A percentile compares a stretch with the other conserved stretches of the same genome.
phyloP scores from a whole-genome alignment of 257 asterid genomes.

The Solanum chmielewskii region DNA sequence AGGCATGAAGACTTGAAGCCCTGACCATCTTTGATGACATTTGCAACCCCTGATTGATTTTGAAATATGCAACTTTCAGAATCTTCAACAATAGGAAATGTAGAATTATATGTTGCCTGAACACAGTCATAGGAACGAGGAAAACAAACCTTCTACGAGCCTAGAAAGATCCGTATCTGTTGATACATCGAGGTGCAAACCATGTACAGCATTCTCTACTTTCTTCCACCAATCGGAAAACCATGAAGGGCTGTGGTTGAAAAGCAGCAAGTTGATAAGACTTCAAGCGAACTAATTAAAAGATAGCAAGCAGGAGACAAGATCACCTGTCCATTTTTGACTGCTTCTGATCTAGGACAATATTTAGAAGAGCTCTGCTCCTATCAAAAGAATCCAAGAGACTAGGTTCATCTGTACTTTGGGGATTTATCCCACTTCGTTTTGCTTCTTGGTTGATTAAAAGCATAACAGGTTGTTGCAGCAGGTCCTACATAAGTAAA shows the following conservation, averaged over 20 bases:
- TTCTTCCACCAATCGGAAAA: conserved; percentile 51
- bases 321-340: conserved; percentile 42
- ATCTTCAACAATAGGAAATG: neutral
- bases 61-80: conserved; percentile 1
- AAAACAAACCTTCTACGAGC: conserved; percentile 10
- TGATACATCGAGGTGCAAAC: conserved; percentile 6
- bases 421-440: conserved; percentile 21
- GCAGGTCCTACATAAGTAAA: conserved; percentile 39
- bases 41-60: conserved; percentile 30
- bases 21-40: conserved; percentile 16
- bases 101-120: neutral
- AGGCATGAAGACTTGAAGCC: conserved; percentile 31
- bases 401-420: conserved; percentile 17
- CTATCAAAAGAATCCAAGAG: conserved; percentile 33
- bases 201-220: conserved; percentile 12
- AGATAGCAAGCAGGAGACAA: neutral
- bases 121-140: neutral
- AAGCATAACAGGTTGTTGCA: conserved; percentile 68
- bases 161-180: conserved; percentile 15
- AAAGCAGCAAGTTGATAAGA: neutral
- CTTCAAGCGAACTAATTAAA: neutral
- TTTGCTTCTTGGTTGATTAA: conserved; percentile 46
- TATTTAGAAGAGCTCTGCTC: conserved; percentile 35
- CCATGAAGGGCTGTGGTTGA: conserved; percentile 39
- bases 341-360: conserved; percentile 30